A percentile compares a stretch with the other conserved stretches of the same genome.
Conservation (phyloP, 2,329 filamentous ascomycete genomes). For the Botryosphaeria agaves region DNA sequence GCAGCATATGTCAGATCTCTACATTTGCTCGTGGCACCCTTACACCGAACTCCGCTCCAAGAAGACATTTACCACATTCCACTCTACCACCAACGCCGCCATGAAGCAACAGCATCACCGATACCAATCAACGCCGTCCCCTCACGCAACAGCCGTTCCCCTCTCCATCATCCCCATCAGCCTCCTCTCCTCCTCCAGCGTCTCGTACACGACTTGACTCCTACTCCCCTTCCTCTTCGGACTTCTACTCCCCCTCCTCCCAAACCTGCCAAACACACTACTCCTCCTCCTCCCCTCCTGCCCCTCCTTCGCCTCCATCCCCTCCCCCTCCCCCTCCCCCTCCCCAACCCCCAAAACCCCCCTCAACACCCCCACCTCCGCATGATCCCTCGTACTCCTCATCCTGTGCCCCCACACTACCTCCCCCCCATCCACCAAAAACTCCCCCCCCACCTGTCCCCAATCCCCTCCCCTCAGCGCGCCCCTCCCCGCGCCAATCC, state of each 20-base stretch:
- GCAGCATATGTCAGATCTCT: too few species aligned
- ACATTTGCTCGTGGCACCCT: too few species aligned
- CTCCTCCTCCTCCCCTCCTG: constrained; percentile 17
- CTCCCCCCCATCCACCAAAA: constrained; percentile 54
- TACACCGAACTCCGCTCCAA: not conserved
- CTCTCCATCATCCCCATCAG: constrained; percentile 2
- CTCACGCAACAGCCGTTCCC: not conserved
- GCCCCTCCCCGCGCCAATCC: constrained; percentile 40
- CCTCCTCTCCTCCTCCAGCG: not conserved
- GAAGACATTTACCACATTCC: not conserved
- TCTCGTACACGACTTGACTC: constrained; percentile 11
- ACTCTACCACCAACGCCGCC: not conserved
- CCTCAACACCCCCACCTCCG: constrained; percentile 50
- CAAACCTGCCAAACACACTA: constrained; percentile 11
- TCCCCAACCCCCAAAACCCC: constrained; percentile 41
- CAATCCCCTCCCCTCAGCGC: constrained; percentile 47
- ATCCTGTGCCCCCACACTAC: constrained; percentile 73
- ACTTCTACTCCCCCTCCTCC: constrained; percentile 4
- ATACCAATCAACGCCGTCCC: not conserved
- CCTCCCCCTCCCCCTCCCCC: constrained; percentile 11
- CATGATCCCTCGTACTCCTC: constrained; percentile 61
- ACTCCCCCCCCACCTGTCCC: constrained; percentile 59
- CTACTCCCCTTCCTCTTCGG: constrained; percentile 5
- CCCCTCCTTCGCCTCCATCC: constrained; percentile 6
- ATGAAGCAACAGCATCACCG: not conserved